Evolutionary conservation across 2,329 filamentous ascomycete genomes (phyloP).

Genomic region (Colletotrichum gigasporum): DNA sequence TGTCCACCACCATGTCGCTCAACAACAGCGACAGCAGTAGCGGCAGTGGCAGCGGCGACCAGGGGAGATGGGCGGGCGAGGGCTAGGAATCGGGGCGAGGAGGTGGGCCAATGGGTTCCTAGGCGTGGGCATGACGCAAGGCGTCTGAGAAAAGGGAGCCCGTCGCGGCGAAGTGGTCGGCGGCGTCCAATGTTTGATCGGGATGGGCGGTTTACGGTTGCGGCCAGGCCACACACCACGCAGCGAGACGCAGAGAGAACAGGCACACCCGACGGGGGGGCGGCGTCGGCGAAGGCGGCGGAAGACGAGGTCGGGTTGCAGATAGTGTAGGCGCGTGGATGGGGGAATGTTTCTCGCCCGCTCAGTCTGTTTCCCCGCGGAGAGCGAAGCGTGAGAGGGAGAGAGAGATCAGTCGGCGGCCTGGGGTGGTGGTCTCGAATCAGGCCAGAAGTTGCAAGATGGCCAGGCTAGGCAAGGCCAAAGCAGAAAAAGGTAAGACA

Average conservation of each 20-base stretch:
- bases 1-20: constrained; percentile 36
- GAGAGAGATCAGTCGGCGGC: constrained; percentile 4
- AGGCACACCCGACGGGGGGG: constrained; percentile 5
- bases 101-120: constrained; percentile 31
- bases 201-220: constrained; percentile 26
- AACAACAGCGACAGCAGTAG: neutral
- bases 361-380: neutral
- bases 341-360: constrained; percentile 5
- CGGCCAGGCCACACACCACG: constrained; percentile 23
- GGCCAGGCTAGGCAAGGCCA: neutral
- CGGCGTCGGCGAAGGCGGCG: constrained; percentile 35
- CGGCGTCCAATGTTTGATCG: constrained; percentile 30
- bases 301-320: constrained; percentile 16
- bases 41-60: constrained; percentile 21
- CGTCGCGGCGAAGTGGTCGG: constrained; percentile 26
- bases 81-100: constrained; percentile 21
- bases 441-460: constrained; percentile 5
- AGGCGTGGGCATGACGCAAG: constrained; percentile 31
- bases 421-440: constrained; percentile 16
- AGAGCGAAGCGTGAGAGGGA: neutral
- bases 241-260: neutral
- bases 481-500: neutral
- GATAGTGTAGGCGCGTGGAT: constrained; percentile 1
- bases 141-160: constrained; percentile 24
- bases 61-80: constrained; percentile 15